Conservation (phyloP, 345 rosid genomes). For the Euphorbia lathyris region DNA sequence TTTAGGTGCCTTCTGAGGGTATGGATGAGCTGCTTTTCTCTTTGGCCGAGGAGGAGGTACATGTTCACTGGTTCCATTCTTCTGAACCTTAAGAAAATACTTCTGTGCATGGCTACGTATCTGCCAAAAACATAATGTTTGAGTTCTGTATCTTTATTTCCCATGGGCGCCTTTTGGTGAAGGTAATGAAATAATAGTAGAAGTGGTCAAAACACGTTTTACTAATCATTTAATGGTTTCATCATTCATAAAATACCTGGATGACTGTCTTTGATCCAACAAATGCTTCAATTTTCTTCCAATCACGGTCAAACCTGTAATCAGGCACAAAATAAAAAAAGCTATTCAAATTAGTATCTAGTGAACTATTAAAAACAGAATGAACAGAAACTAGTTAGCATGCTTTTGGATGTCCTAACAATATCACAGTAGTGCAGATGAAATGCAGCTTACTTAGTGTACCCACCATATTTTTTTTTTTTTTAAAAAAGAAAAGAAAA, state of each 20-base stretch:
- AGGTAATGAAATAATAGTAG: not conserved
- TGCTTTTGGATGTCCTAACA: not conserved
- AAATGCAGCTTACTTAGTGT: not conserved
- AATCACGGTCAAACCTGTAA: conserved; percentile 85
- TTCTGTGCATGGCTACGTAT: conserved; percentile 97
- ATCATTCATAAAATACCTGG: conserved; percentile 47
- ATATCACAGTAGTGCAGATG: not conserved
- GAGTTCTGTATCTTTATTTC: not conserved
- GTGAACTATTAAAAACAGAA: not conserved
- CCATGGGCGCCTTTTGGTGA: not conserved
- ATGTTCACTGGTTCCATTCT: conserved; percentile 77
- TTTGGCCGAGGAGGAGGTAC: conserved; percentile 97
- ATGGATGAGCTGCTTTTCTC: conserved; percentile 90
- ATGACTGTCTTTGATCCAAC: conserved; percentile 91
- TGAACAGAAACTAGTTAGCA: not conserved
- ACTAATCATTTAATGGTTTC: not conserved
- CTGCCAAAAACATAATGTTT: conserved; percentile 47
- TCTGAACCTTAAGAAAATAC: conserved; percentile 87
- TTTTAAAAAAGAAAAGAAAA: too few relatives aligned
- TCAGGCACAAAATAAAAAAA: conserved; percentile 1
- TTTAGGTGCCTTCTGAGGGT: conserved; percentile 88
- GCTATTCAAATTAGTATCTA: not conserved
- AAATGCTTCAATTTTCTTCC: conserved; percentile 99
- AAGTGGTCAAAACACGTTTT: not conserved
- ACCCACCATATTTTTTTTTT: not conserved